Base-by-base conservation (phyloP, 2,329 filamentous ascomycete species). In the Neonectria faginata region DNA sequence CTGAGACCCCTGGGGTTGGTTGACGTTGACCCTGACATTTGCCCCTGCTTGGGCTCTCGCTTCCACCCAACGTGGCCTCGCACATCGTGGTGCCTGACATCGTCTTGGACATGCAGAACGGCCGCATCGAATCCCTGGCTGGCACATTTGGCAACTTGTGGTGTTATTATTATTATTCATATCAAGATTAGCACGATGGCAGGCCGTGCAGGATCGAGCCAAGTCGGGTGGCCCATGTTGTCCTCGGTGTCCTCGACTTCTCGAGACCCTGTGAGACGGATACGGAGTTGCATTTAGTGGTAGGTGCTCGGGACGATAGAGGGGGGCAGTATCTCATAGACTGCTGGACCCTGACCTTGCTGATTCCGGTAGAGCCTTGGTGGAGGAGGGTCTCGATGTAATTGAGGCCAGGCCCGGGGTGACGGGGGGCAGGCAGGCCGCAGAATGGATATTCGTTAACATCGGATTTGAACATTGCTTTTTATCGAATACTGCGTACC, bases 261-360 rank as follows among this genome's bases (percentile, higher is more conserved):
- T 42, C 16, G 54, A n/a, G n/a, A 42, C 59, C 59, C 41, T 55
- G 59, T 20, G 5, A 33, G 27, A 4, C n/a, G 39, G 39, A 42
- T 20, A 42, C 29, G 48, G 27, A 12, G n/a, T 33, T 33, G 48
- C 29, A 50, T 14, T 59, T 25, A 41, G 42, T 71, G 68, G 66
- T 57, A 59, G 65, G 65, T 72, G 57, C 69, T 27, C 51, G 57
- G 60, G 41, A 57, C 59, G 54, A 59, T 53, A 60, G 39, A 16
- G 10, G 27, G 36, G 10, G 27, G 36, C 16, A 39, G 60, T 25
- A 50, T 67, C 58, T 39, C 36, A 61, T 56, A 67, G 55, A 57
- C 48, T 61, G 50, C 57, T 68, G 68, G 68, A 57, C 67, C 36
- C 44, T 60, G 52, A 66, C 60, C 59, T 60, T 60, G 60, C 55